Evolutionary conservation across 805 yeast genomes (phyloP), one percentile per base, ranked within the genome.

Genomic region (Kluyveromyces starmeri): DNA sequence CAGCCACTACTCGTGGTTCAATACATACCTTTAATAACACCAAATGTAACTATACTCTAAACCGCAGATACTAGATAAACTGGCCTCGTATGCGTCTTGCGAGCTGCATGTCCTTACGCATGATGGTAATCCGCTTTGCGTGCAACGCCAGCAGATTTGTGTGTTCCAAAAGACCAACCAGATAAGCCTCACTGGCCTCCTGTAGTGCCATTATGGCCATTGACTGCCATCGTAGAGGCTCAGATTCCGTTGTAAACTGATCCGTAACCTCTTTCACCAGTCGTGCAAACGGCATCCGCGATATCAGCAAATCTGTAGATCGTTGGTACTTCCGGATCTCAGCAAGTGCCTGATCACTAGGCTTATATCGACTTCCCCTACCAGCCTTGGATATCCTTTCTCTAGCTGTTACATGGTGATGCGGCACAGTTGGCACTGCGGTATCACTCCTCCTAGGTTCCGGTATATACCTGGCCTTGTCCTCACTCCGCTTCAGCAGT

Each of bases 111-210:
- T 82, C 94, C 54, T 78, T 80, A 48, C 78, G 82, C 89, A 81
- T 82, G 21, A 82, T 79, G 0, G 94, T 82, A n/a, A 82, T 85
- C 46, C 94, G 61, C 49, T 77, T 80, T 1, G 86, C 88, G 56
- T 82, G 92, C 24, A 82, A 59, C 10, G 92, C 92, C 54, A 84
- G 65, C 24, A 81, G 52, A 46, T 82, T 82, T 3, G 88, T 81
- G 51, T 82, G 92, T 49, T 82, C 92, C 33, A 82, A 61, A 24
- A 82, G 58, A 35, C 81, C 81, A 9, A 81, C 78, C 40, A 82
- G 54, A 42, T 75, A 82, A 1, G 89, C 88, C 51, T 82, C 94
- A 32, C 82, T 69, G 1, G 89, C 89, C 50, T 82, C 94, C 50
- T 82, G 94, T 21, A 82, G 59, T 4, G 89, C 89, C 54, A 81